A percentile compares a stretch with the other conserved stretches of the same genome.
These are phyloP conservation scores for Aspergillus wentii DNA, from an alignment of 495 filamentous ascomycete species.

Conservation along the genomic window DNA sequence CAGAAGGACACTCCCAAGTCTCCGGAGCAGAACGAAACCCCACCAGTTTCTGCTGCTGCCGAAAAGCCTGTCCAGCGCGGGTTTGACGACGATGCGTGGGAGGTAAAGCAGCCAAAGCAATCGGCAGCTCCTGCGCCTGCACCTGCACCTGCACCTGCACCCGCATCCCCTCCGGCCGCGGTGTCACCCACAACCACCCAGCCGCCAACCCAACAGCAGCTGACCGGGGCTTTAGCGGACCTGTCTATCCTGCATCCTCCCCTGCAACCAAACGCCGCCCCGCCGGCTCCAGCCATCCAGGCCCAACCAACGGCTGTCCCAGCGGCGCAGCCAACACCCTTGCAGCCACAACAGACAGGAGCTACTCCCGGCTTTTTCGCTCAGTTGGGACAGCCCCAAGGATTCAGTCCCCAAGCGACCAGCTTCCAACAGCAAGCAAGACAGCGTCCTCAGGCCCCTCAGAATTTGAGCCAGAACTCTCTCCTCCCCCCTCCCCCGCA, in stretches of 20 bases:
- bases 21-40: constrained; percentile 40
- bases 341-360: constrained; percentile 48
- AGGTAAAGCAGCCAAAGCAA: constrained; percentile 84
- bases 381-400: constrained; percentile 37
- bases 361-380: constrained; percentile 49
- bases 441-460: constrained; percentile 71
- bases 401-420: constrained; percentile 36
- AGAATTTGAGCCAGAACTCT: constrained; percentile 54
- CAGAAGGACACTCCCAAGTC: constrained; percentile 48
- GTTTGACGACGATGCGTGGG: constrained; percentile 98
- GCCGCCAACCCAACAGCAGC: constrained; percentile 40
- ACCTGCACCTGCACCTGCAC: constrained; percentile 20
- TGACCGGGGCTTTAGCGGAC: constrained; percentile 73
- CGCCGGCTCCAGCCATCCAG: constrained; percentile 26
- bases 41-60: constrained; percentile 35
- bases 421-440: constrained; percentile 50
- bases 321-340: constrained; percentile 42
- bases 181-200: constrained; percentile 36
- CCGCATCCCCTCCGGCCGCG: constrained; percentile 21
- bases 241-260: constrained; percentile 72
- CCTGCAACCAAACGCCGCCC: constrained; percentile 45
- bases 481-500: constrained; percentile 78
- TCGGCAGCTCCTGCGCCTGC: constrained; percentile 26
- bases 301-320: constrained; percentile 44
- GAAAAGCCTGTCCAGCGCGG: constrained; percentile 51